Base-by-base conservation (phyloP, 129 eudicot genomes). In the Flaveria trinervia region DNA sequence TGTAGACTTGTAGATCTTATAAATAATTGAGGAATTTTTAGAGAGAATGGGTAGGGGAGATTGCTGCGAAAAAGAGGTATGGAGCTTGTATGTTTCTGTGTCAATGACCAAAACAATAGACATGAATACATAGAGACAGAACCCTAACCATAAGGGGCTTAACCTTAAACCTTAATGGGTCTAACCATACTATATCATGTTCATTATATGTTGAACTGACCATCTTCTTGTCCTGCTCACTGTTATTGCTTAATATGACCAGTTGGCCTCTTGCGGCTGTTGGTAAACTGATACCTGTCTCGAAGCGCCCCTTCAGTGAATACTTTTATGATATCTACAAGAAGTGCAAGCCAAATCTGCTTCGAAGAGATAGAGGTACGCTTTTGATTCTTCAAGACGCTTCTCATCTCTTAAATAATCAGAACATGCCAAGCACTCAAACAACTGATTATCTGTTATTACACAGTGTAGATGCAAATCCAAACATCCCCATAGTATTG, bases 261-360 rank as follows among this genome's bases (percentile, higher is more conserved):
- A 88, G 92, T 83, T 88, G 92, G 92, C 92, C 92, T 45, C 89
- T 88, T 77, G 92, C 92, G 3, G 81, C 73, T 30, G 11, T 85
- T 28, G 92, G 89, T 18, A 88, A 88, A 74, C 75, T 85, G 79
- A 85, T 88, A 73, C 92, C 92, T 25, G 92, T 88, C 7, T 78
- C 92, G 0, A 78, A 80, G 49, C 84, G 75, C 46, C 92, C 89
- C 12, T 71, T 85, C 55, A 75, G 84, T 52, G 70, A 83, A 65
- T 88, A 67, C 82, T 83, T 88, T 49, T 70, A 72, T 26, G 7
- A 23, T n/a, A 15, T 80, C 12, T 74, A 65, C 56, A 9, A 28
- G 30, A 30, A 52, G 10, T 79, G 87, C 74, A 83, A 22, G 54
- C 73, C 78, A 14, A 68, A 77, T 26, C 51, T 30, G 23, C 69